Percentiles rank a stretch among this genome's conserved stretches.
These are phyloP conservation scores for Pseudogymnoascus sp. DNA, from an alignment of 2,329 filamentous ascomycete species.

Conservation along the genomic window DNA sequence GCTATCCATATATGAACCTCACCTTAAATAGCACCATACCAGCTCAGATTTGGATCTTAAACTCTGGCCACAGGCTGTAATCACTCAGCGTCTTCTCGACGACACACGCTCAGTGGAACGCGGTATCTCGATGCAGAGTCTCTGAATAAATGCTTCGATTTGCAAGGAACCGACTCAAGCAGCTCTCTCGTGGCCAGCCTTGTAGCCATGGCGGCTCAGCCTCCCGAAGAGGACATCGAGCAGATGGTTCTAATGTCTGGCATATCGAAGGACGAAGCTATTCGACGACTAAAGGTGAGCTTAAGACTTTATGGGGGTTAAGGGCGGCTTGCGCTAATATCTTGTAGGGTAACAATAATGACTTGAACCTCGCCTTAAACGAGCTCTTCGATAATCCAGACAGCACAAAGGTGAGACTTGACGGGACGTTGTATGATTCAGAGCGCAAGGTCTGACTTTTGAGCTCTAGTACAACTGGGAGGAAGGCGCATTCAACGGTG, in stretches of 20 bases:
- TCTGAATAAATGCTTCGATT: constrained; percentile 8
- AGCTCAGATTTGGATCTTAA: background rate
- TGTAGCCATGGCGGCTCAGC: constrained; percentile 7
- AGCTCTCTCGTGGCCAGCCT: constrained; percentile 1
- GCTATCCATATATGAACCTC: background rate
- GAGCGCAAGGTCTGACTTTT: constrained; percentile 11
- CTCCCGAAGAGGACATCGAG: background rate
- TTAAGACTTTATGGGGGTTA: background rate
- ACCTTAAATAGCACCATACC: constrained; percentile 3
- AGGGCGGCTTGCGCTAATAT: background rate
- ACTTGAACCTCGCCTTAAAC: constrained; percentile 40
- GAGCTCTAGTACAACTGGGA: constrained; percentile 50
- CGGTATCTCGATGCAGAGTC: background rate
- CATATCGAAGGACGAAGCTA: constrained; percentile 7
- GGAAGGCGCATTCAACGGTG: constrained; percentile 43
- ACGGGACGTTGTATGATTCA: constrained; percentile 12
- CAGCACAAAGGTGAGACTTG: constrained; percentile 30
- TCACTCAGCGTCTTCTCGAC: background rate
- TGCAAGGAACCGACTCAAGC: constrained; percentile 5
- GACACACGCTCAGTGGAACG: background rate
- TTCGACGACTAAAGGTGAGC: constrained; percentile 6
- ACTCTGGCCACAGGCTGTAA: background rate
- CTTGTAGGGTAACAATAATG: constrained; percentile 37
- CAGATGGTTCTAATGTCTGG: background rate
- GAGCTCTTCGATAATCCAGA: constrained; percentile 42